Evolutionary conservation across 805 yeast species (phyloP).

Genomic region (Wickerhamomyces alni): DNA sequence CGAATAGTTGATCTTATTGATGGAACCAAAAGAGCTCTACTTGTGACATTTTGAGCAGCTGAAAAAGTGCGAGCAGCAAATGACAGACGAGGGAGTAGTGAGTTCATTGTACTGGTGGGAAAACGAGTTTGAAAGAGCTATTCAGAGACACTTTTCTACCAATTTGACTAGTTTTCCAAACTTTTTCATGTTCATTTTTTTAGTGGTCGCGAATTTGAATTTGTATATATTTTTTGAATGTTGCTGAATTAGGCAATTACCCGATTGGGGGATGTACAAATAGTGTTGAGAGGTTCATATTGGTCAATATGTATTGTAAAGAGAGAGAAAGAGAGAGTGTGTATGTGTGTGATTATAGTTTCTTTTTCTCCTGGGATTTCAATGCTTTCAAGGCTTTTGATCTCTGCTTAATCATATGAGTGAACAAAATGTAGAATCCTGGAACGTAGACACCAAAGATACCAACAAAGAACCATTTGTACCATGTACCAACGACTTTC

Average conservation of each 20-base stretch:
- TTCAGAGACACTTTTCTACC: not conserved
- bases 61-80: not conserved
- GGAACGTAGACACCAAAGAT: constrained; percentile 71
- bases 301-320: too few relatives aligned
- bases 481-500: constrained; percentile 39
- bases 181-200: too few relatives aligned
- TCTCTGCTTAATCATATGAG: constrained; percentile 88
- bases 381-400: constrained; percentile 57
- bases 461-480: constrained; percentile 48
- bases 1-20: not conserved
- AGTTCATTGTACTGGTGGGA: not conserved
- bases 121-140: not conserved
- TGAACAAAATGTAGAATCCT: constrained; percentile 77
- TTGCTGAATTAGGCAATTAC: too few relatives aligned
- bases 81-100: not conserved
- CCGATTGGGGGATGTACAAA: too few relatives aligned
- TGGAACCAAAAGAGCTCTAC: not conserved
- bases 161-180: not conserved
- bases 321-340: too few relatives aligned
- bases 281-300: too few relatives aligned
- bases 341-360: not conserved
- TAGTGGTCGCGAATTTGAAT: too few relatives aligned
- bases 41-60: not conserved
- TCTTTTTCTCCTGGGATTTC: constrained; percentile 9
- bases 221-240: too few relatives aligned